Evolutionary conservation across 495 filamentous ascomycete species (phyloP).

Genomic region (Penicillium atrosanguineum): DNA sequence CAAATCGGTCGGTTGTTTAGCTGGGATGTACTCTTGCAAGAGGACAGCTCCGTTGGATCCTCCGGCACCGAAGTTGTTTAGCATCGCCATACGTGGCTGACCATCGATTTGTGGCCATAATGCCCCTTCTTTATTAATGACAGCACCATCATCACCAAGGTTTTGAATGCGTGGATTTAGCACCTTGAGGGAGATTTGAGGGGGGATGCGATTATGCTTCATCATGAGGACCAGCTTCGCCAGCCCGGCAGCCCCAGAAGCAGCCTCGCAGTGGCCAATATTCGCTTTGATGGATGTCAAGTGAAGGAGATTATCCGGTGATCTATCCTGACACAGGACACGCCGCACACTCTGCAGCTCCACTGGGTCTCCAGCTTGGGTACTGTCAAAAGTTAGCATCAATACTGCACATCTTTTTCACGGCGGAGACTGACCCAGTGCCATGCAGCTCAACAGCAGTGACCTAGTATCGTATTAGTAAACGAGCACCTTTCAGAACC

Average conservation of each 20-base stretch:
- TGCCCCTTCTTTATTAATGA: not conserved
- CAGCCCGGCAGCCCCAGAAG: slow-evolving; percentile 38
- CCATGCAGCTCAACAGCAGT: slow-evolving; percentile 39
- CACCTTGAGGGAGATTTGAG: slow-evolving; percentile 27
- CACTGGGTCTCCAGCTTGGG: slow-evolving; percentile 36
- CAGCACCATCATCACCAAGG: not conserved
- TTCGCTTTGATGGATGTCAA: slow-evolving; percentile 41
- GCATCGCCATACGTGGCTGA: not conserved
- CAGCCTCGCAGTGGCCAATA: slow-evolving; percentile 43
- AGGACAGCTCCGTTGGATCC: no score
- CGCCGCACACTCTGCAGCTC: slow-evolving; percentile 26
- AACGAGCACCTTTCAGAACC: slow-evolving; percentile 9
- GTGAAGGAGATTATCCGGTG: slow-evolving; percentile 14
- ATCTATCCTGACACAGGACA: slow-evolving; percentile 18
- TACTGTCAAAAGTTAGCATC: no score
- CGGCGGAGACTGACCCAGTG: slow-evolving; percentile 14
- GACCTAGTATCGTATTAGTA: slow-evolving; percentile 1
- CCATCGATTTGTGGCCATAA: not conserved
- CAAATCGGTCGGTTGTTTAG: no score
- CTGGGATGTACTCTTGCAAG: no score
- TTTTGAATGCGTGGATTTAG: slow-evolving; percentile 23
- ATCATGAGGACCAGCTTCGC: slow-evolving; percentile 46
- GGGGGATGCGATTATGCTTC: slow-evolving; percentile 28
- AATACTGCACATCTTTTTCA: no score
- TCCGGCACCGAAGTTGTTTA: not conserved